phyloP scores from a whole-genome alignment of 108 stramenopile species.

The Cyclostephanos tholiformis region DNA sequence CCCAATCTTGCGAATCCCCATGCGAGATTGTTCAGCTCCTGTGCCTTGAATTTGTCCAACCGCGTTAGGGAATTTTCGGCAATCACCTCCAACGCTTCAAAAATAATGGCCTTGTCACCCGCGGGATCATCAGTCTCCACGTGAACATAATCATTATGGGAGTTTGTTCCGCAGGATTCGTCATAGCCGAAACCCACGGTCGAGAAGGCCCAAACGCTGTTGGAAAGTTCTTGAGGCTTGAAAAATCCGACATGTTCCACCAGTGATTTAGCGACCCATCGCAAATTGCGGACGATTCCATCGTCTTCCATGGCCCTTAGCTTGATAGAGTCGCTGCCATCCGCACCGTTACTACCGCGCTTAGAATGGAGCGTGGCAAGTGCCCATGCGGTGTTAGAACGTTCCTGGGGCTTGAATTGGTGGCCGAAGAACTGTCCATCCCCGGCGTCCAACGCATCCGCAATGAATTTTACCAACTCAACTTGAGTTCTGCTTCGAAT shows the following conservation, averaged over 20 bases:
- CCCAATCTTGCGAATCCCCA: conserved; percentile 74
- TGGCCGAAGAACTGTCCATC: conserved; percentile 54
- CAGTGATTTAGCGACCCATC: conserved; percentile 57
- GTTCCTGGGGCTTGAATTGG: conserved; percentile 60
- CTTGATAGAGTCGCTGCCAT: neutral
- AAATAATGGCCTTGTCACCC: conserved; percentile 56
- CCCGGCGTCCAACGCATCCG: conserved; percentile 59
- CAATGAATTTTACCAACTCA: conserved; percentile 58
- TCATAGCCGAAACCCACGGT: conserved; percentile 78
- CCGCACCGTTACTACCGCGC: conserved; percentile 15
- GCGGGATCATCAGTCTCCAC: conserved; percentile 56
- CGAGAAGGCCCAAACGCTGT: conserved; percentile 70
- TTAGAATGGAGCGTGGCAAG: conserved; percentile 73
- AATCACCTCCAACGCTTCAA: conserved; percentile 47
- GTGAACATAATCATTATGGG: conserved; percentile 65
- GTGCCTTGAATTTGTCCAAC: conserved; percentile 59
- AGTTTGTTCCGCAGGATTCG: conserved; percentile 30
- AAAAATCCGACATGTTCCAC: conserved; percentile 46
- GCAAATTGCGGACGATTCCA: conserved; percentile 62
- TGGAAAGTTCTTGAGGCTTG: conserved; percentile 75
- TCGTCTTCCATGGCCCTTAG: conserved; percentile 38
- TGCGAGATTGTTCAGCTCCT: conserved; percentile 79
- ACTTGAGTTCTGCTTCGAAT: conserved; percentile 41
- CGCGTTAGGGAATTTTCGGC: conserved; percentile 46
- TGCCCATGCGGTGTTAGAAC: conserved; percentile 72